Evolutionary conservation across 495 filamentous ascomycete genomes (phyloP).

Genomic region (Penicillium ochrochloron): DNA sequence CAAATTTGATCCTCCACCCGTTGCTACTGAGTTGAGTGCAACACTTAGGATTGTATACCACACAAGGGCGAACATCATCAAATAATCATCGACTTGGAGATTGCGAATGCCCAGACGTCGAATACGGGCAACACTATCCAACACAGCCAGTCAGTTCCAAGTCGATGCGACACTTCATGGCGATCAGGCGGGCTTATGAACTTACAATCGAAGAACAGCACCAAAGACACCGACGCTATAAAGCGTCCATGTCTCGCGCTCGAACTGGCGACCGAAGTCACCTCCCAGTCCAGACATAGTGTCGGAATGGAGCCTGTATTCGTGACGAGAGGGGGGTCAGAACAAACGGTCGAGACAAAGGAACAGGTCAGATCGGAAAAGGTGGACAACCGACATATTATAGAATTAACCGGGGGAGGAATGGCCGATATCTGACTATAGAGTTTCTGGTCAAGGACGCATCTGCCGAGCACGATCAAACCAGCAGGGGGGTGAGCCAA

Average conservation of each 20-base stretch:
- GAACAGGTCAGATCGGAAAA: constrained; percentile 7
- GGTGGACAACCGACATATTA: constrained; percentile 30
- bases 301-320: constrained; percentile 29
- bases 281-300: constrained; percentile 44
- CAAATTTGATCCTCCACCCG: constrained; percentile 59
- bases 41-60: constrained; percentile 61
- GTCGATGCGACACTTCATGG: not conserved
- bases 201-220: constrained; percentile 50
- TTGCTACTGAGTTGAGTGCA: constrained; percentile 54
- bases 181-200: constrained; percentile 19
- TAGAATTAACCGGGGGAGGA: constrained; percentile 12
- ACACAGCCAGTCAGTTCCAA: not conserved
- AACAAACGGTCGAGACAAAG: constrained; percentile 16
- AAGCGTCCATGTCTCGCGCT: constrained; percentile 52
- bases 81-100: constrained; percentile 56
- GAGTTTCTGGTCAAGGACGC: constrained; percentile 20
- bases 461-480: constrained; percentile 26
- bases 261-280: constrained; percentile 40
- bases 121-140: constrained; percentile 50
- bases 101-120: constrained; percentile 49
- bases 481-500: constrained; percentile 14
- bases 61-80: constrained; percentile 54
- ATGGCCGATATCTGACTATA: constrained; percentile 17
- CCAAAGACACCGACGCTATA: constrained; percentile 51
- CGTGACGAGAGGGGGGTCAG: constrained; percentile 14